Base-by-base conservation (phyloP, 2,329 filamentous ascomycete species). In the Cephalotrichum gorgonifer region DNA sequence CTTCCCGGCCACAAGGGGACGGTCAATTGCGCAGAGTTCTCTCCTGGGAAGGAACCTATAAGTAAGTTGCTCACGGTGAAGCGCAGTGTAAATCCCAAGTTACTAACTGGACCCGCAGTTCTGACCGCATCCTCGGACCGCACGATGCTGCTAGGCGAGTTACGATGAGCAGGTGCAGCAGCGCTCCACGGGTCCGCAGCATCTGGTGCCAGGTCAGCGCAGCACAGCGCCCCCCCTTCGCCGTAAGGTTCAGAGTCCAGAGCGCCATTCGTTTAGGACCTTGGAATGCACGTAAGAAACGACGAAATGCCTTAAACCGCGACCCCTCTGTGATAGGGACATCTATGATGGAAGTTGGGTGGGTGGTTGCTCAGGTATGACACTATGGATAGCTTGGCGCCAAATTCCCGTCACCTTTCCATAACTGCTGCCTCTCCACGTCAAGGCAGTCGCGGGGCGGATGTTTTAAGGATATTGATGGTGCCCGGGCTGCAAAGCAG, bases 21-120 rank as follows among this genome's bases (percentile, higher is more conserved):
- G 0, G 93, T 97, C 47, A 98, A 97, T 63, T 89, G 91, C 63
- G 91, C 91, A 49, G 85, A 94, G 57, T 94, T 98, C 62, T 85
- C 88, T 44, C 89, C 91, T 4, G 78, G 79, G 35, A 80, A 85
- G 52, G 89, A 96, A 58, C 88, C 89, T 20, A 86, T 96, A 53
- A 78, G 90, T 95, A 76, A 82, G 88, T 81, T 49, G 6, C 23
- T 15, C 7, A 22, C 17, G 46, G 7, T 15, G 6, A 17, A 43
- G 2, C 15, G 4, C 6, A 20, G 11, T 4, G 15, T 14, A 4
- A 8, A 17, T 8, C 6, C 6, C 31, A 15, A 38, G 15, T 8
- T 38, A n/a, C n/a, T 38, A 38, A 38, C 33, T 4, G 3, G 15
- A n/a, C 5, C 33, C 39, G 74, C 56, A 95, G 88, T 95, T 64